These are phyloP conservation scores for Zygoascus hellenicus DNA, from an alignment of 1,139 yeast species.

Conservation along the genomic window DNA sequence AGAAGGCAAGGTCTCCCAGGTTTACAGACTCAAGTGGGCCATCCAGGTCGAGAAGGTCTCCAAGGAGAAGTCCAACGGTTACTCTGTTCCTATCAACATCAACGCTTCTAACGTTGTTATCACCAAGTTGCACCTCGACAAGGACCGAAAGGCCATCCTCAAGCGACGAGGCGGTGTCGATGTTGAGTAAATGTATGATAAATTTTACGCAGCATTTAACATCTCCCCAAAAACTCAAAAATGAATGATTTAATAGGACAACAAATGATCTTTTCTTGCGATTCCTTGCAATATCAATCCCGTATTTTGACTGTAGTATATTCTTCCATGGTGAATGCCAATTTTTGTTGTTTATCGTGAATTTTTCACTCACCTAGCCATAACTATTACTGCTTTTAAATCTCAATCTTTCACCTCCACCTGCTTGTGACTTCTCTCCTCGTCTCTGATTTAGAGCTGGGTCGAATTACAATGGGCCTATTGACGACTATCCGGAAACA, in stretches of 20 bases:
- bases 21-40: conserved; percentile 98
- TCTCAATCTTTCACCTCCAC: too few relatives aligned
- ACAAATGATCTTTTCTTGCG: too few relatives aligned
- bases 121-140: conserved; percentile 97
- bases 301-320: too few relatives aligned
- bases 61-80: conserved; percentile 98
- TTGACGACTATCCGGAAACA: conserved; percentile 77
- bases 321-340: too few relatives aligned
- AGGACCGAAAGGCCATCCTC: conserved; percentile 97
- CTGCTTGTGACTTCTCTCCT: too few relatives aligned
- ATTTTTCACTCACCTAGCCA: too few relatives aligned
- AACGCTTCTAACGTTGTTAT: conserved; percentile 99
- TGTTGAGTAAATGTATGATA: conserved; percentile 47
- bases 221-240: too few relatives aligned
- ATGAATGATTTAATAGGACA: too few relatives aligned
- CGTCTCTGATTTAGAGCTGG: background rate
- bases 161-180: conserved; percentile 83
- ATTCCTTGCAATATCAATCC: too few relatives aligned
- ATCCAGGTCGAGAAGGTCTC: conserved; percentile 96
- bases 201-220: conserved; percentile 6
- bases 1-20: conserved; percentile 97
- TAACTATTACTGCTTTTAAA: too few relatives aligned
- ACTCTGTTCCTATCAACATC: conserved; percentile 93
- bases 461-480: conserved; percentile 62
- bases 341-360: too few relatives aligned